phyloP scores from a whole-genome alignment of 1,284 basidiomycete species.

The Irpex sp. region DNA sequence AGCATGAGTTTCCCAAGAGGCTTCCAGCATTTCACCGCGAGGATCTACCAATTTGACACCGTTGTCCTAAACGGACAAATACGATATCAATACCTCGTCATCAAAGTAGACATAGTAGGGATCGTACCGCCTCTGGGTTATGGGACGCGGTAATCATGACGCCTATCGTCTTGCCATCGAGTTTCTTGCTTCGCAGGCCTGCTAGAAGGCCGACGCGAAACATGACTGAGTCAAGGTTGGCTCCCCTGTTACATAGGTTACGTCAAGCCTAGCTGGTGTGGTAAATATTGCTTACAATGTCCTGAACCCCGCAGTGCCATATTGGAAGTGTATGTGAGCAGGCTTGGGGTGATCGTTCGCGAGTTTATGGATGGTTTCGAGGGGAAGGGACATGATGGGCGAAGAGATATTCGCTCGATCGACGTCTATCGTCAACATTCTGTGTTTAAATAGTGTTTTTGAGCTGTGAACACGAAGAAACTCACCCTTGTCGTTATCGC shows the following conservation, averaged over 20 bases:
- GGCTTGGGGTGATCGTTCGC: conserved; percentile 64
- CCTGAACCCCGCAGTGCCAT: conserved; percentile 95
- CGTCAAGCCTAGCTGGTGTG: not conserved
- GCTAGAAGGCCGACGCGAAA: conserved; percentile 94
- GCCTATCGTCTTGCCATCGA: conserved; percentile 89
- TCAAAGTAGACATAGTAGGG: not conserved
- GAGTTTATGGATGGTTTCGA: conserved; percentile 42
- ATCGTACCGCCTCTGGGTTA: conserved; percentile 85
- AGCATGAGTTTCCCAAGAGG: conserved; percentile 90
- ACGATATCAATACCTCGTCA: not conserved
- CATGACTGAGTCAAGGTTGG: conserved; percentile 85
- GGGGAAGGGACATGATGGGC: conserved; percentile 41
- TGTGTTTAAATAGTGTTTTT: no score
- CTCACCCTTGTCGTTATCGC: not conserved
- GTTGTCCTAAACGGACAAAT: conserved; percentile 70
- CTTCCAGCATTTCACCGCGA: conserved; percentile 98
- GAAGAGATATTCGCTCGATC: not conserved
- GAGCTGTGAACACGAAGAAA: not conserved
- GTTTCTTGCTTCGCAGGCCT: conserved; percentile 84
- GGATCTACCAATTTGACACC: conserved; percentile 98
- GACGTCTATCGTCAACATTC: no score
- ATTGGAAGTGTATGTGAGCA: conserved; percentile 66
- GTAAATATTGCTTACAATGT: conserved; percentile 65
- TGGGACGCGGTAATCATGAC: conserved; percentile 99
- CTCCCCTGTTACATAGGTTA: conserved; percentile 49